These are phyloP conservation scores for Cladobotryum mycophilum DNA, from an alignment of 2,329 filamentous ascomycete species.

Conservation along the genomic window DNA sequence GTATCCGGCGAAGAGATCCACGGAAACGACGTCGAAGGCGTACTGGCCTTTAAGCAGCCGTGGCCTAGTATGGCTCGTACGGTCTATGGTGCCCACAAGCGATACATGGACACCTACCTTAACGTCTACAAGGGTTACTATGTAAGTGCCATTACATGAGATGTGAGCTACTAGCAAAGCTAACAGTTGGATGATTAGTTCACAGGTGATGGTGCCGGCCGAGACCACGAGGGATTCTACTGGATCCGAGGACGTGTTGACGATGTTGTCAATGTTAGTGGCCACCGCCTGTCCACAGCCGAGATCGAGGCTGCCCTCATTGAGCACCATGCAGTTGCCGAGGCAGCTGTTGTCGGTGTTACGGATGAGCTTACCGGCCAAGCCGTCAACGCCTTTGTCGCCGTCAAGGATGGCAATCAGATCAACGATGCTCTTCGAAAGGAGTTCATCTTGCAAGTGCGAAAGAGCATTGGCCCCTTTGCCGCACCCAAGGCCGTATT, in stretches of 20 bases:
- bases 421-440: constrained; percentile 76
- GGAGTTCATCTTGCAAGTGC: constrained; percentile 88
- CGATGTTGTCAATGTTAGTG: constrained; percentile 96
- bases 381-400: constrained; percentile 93
- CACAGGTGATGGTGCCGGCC: constrained; percentile 87
- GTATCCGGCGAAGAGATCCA: constrained; percentile 88
- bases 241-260: constrained; percentile 99
- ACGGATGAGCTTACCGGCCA: constrained; percentile 92
- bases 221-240: constrained; percentile 98
- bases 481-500: constrained; percentile 91
- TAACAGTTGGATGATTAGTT: constrained; percentile 46
- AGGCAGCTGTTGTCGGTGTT: constrained; percentile 92
- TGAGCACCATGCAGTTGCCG: constrained; percentile 82
- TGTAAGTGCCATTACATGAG: constrained; percentile 49
- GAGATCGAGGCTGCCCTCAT: constrained; percentile 97
- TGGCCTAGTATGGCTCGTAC: constrained; percentile 99
- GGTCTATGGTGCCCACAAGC: constrained; percentile 94
- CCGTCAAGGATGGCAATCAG: constrained; percentile 80
- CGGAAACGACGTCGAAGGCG: constrained; percentile 95
- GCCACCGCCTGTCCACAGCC: constrained; percentile 90
- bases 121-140: constrained; percentile 98
- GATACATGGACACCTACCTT: constrained; percentile 97
- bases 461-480: constrained; percentile 96
- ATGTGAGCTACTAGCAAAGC: not conserved
- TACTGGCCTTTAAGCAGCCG: constrained; percentile 91